These are phyloP conservation scores for Naganishia liquefaciens DNA, from an alignment of 1,284 basidiomycete species.

Conservation along the genomic window DNA sequence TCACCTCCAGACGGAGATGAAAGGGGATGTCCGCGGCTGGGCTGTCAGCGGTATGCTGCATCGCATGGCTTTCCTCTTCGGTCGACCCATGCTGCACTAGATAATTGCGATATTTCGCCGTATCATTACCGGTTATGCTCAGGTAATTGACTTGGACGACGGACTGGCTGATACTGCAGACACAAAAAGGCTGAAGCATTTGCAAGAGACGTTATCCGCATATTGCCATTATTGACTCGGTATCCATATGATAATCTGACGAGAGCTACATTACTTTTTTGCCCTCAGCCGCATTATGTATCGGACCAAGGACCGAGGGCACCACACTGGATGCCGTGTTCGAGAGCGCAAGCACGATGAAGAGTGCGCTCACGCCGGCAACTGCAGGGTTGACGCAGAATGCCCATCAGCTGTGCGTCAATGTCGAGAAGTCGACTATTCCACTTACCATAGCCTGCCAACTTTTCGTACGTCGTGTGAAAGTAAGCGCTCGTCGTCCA, in stretches of 20 bases:
- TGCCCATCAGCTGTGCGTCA: neutral
- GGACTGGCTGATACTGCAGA: no score
- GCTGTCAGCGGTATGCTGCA: no score
- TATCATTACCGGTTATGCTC: no score
- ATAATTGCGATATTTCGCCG: no score
- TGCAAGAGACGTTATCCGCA: no score
- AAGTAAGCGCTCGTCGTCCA: slow-evolving; percentile 34
- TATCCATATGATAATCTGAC: neutral
- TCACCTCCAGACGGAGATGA: no score
- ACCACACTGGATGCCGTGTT: slow-evolving; percentile 13
- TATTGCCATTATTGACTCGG: neutral
- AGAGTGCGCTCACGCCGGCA: slow-evolving; percentile 17
- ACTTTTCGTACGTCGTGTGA: slow-evolving; percentile 31
- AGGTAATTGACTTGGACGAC: no score
- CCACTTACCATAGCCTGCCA: slow-evolving; percentile 32
- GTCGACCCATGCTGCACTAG: no score
- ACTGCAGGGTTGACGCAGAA: neutral
- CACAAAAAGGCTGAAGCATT: no score
- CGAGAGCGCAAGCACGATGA: slow-evolving; percentile 19
- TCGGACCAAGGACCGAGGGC: slow-evolving; percentile 14
- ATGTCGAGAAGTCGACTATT: neutral
- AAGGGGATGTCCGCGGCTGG: no score
- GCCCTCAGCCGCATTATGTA: neutral
- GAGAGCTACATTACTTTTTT: slow-evolving; percentile 1
- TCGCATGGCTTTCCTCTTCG: no score